These are phyloP conservation scores for Mucuna pruriens DNA, from an alignment of 306 rosid genomes.

Conservation along the genomic window DNA sequence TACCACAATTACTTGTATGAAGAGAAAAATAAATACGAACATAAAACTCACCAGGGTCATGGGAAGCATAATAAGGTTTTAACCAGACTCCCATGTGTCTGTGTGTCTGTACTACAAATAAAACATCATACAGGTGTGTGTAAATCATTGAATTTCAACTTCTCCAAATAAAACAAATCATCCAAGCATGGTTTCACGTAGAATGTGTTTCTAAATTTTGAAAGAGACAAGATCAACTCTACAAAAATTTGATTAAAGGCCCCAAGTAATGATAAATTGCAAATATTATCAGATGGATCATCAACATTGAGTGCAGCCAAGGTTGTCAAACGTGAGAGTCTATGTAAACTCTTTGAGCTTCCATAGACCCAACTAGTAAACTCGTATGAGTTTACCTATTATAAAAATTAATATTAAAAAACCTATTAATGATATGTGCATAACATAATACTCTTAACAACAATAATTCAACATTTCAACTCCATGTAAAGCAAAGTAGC, in stretches of 20 bases:
- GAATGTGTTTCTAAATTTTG: conserved; percentile 16
- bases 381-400: too few relatives aligned
- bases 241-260: background rate
- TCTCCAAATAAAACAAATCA: conserved; percentile 21
- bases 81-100: background rate
- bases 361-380: too few relatives aligned
- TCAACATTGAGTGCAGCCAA: background rate
- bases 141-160: conserved; percentile 8
- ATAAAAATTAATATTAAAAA: too few relatives aligned
- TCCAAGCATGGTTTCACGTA: background rate
- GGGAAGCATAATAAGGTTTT: conserved; percentile 3
- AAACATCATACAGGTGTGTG: conserved; percentile 11
- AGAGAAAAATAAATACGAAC: conserved; percentile 4
- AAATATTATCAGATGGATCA: conserved; percentile 6
- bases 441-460: too few relatives aligned
- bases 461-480: too few relatives aligned
- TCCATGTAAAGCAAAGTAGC: too few relatives aligned
- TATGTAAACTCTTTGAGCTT: too few relatives aligned
- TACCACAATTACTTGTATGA: conserved; percentile 1
- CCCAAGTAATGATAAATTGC: conserved; percentile 5
- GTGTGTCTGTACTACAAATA: background rate
- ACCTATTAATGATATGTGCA: too few relatives aligned
- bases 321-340: too few relatives aligned
- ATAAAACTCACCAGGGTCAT: background rate
- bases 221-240: conserved; percentile 20